Base-by-base conservation (phyloP, 1,284 basidiomycete genomes). In the Agroathelia rolfsii region DNA sequence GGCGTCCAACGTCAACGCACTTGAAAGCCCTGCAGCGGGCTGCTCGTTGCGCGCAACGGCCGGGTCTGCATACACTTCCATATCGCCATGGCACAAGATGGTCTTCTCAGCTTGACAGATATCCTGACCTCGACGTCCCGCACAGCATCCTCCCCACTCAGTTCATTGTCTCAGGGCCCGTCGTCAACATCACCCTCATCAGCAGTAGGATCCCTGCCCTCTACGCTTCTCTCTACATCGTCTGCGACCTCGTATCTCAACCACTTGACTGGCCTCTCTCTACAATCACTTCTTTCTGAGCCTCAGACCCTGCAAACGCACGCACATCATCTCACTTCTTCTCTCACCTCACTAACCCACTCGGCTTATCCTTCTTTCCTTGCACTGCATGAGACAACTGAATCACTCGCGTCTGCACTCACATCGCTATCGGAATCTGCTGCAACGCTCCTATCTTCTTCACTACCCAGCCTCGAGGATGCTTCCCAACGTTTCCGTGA, bases 341-440 rank as follows among this genome's bases (percentile, higher is more conserved):
- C 88, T 39, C 67, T 94, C 42, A 89, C 83, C 3, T 83, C 83
- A 26, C 69, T 94, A 13, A 92, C 88, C 40, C 83, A 85, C 42
- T 77, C 85, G 4, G 88, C 88, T 19, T 90, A 93, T 53, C 74
- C 81, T 15, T 88, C 87, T 0, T 90, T 94, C 49, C 71, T 93
- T 39, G 78, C 82, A 7, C 69, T 92, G 7, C 87, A 90, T 55
- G 62, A 60, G 42, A 81, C 69, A 25, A 87, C 72, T 1, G 69
- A 71, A 17, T 76, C 82, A 0, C 72, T 94, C 31, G 63, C 72
- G 1, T 58, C 61, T 6, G 76, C 80, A 24, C 70, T 84, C 45
- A 64, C 60, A 3, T 69, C 67, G 19, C 63, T 89, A 28, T 75
- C 80, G 4, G 53, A 64, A 9, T 82, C 83, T 3, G 71, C 93